Conservation (phyloP, 331 rosid species). For the Cucumis variabilis region DNA sequence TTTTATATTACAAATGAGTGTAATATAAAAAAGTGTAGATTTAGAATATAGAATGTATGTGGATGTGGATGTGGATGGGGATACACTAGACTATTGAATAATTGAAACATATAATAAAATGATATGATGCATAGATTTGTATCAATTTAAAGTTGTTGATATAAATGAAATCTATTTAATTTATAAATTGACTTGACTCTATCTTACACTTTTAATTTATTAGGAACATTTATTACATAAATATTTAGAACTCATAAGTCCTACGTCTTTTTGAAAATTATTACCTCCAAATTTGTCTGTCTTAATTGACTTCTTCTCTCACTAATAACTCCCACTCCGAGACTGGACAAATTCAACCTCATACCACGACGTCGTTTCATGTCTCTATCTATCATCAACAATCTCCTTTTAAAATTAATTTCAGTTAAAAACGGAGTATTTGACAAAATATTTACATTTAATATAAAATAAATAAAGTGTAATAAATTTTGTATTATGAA, state of each 20-base stretch:
- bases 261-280: too few species aligned
- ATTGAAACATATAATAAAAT: not conserved
- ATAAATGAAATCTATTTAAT: not conserved
- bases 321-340: not conserved
- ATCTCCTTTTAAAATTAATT: too few species aligned
- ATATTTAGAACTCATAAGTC: not conserved
- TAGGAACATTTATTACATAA: not conserved
- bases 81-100: not conserved
- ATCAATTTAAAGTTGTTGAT: constrained; percentile 4
- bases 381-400: not conserved
- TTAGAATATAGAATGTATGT: too few species aligned
- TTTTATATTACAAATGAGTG: too few species aligned
- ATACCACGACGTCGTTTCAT: not conserved
- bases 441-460: too few species aligned
- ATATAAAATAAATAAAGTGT: too few species aligned
- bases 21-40: too few species aligned
- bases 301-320: not conserved
- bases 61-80: not conserved
- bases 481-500: too few species aligned
- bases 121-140: not conserved
- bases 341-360: not conserved
- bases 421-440: too few species aligned
- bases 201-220: not conserved
- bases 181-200: not conserved
- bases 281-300: not conserved